Base-by-base conservation (phyloP, 176 grass and related monocot genomes). In the Eragrostis curvula region DNA sequence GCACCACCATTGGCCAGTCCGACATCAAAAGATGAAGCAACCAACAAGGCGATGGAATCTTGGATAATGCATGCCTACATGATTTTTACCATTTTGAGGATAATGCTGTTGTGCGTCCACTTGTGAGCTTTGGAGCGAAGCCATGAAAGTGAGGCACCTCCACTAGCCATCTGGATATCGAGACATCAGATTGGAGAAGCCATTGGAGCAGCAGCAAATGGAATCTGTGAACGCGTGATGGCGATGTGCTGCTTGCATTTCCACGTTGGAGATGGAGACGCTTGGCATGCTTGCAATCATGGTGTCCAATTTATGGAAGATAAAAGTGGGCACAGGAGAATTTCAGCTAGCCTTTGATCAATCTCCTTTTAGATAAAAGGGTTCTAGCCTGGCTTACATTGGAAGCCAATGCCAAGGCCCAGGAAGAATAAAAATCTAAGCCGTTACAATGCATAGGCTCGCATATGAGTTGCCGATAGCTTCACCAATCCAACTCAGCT, bases 21-120 rank as follows among this genome's bases (percentile, higher is more conserved):
- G 29, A 76, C 87, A 85, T 58, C 72, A 32, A 68, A 85, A 89
- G 71, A 18, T 8, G 51, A 41, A 69, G 52, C 77, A 9, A 17
- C 17, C 71, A 63, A 63, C 64, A 71, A 2, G 24, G 71, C 39
- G 50, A 44, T 23, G 41, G 83, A 82, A 85, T 85, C 71, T 85
- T 41, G 71, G 78, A 85, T 81, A 77, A 81, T 28, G 65, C 71
- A 46, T 53, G 57, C 36, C 10, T 21, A 9, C 71, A 56, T 47
- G 20, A 48, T 60, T 70, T 55, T 89, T 89, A 58, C 83, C 78
- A 72, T 89, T 89, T 89, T 30, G 5, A 44, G 83, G 88, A 78
- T 82, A 86, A 65, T 81, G 74, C n/a, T 25, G 2, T 20, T 66
- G 78, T 29, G 46, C 82, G 68, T 59, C 45, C 82, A 45, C 70